Base-by-base conservation (phyloP, 257 asterid genomes). In the Hygrophila difformis region DNA sequence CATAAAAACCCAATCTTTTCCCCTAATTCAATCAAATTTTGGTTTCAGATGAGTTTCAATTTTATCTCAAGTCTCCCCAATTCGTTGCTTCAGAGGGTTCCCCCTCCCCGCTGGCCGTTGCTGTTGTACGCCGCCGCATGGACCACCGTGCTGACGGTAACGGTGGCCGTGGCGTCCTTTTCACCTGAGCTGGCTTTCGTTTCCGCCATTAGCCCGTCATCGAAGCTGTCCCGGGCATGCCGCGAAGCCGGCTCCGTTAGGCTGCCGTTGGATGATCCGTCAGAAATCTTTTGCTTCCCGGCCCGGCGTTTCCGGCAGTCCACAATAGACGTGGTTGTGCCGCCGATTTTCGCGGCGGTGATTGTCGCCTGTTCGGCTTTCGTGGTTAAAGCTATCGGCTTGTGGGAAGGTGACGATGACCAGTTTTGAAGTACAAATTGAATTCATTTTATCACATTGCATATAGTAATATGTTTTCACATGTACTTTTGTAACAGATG, bases 161-260 rank as follows among this genome's bases (percentile, higher is more conserved):
- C 72, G 46, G 95, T 78, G 61, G 95, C 82, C 10, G 55, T 74
- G 18, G 94, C 91, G 1, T 87, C 97, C 0, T 87, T 87, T 47
- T 51, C 81, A 0, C 93, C 97, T 7, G 97, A 87, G 64, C 12
- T 83, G 26, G 94, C 94, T 10, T 87, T 87, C n/a, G 81, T 87
- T n/a, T 78, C 77, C 1, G 81, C 81, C 17, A 65, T 76, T 15
- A 56, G 54, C 14, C 87, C 87, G 0, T 2, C 62, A 11, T 77
- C 93, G 22, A 34, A 73, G 8, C 54, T 63, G 47, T 70, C 93
- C 11, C 37, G 28, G 57, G 65, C 69, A 29, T 84, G 95, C 60
- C 40, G 51, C 1, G 15, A 33, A 15, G 55, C 37, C 10, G 73
- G 74, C 49, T 54, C 60, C 35, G 58, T 78, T 36, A 65, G 92